Percentiles rank a stretch among this genome's conserved stretches.
Evolutionary conservation across 768 basidiomycete genomes (phyloP).

Genomic region (Lactarius sp.): DNA sequence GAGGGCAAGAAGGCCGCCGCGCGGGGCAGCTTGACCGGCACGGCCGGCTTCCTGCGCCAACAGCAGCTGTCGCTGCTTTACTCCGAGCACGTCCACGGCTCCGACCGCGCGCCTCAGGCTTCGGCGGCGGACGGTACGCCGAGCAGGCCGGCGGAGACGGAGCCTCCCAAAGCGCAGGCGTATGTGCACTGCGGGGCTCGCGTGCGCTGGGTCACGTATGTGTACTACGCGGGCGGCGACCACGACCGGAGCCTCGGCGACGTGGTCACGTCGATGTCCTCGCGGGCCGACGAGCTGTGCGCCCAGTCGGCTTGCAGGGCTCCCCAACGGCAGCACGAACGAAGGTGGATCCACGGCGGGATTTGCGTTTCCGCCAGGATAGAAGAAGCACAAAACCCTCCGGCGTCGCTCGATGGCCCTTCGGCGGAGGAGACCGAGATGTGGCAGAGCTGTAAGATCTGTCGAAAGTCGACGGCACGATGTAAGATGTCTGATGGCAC

Average conservation of each 20-base stretch:
- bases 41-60: conserved; percentile 50
- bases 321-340: conserved; percentile 19
- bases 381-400: neutral
- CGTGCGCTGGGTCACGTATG: conserved; percentile 44
- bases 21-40: conserved; percentile 43
- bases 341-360: conserved; percentile 22
- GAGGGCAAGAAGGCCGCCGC: conserved; percentile 38
- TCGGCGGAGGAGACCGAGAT: conserved; percentile 35
- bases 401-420: neutral
- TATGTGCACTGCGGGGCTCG: conserved; percentile 41
- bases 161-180: conserved; percentile 16
- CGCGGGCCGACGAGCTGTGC: conserved; percentile 37
- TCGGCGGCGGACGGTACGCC: neutral
- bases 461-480: conserved; percentile 36
- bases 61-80: conserved; percentile 53
- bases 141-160: conserved; percentile 15
- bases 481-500: conserved; percentile 44
- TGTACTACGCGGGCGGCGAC: conserved; percentile 29
- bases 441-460: conserved; percentile 50
- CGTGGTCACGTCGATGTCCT: conserved; percentile 34
- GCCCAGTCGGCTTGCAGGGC: conserved; percentile 32
- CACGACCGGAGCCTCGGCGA: conserved; percentile 41
- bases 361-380: conserved; percentile 10
- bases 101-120: conserved; percentile 5
- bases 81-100: conserved; percentile 36